Evolutionary conservation across 371 early-diverging fungal genomes (phyloP).

Genomic region (Mucor irregularis): DNA sequence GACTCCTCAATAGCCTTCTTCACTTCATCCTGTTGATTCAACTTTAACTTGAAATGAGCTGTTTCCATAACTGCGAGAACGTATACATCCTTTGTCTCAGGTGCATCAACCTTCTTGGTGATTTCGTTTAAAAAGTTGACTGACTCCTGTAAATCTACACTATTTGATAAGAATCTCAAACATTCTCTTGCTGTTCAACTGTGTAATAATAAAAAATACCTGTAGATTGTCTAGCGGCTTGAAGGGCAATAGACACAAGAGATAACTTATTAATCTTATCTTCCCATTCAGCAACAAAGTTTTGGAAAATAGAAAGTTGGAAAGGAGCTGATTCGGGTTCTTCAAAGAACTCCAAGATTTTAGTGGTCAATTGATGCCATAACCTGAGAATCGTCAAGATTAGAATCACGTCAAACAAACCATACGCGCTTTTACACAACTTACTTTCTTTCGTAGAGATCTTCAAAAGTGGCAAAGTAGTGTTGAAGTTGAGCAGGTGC

Average conservation of each 20-base stretch:
- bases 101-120: constrained; percentile 69
- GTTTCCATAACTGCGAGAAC: constrained; percentile 86
- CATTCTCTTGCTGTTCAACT: background rate
- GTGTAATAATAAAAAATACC: constrained; percentile 46
- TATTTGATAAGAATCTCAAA: background rate
- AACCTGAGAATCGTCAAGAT: constrained; percentile 55
- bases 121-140: constrained; percentile 67
- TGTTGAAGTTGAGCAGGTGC: constrained; percentile 72
- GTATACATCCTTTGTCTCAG: constrained; percentile 77
- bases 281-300: constrained; percentile 93
- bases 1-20: constrained; percentile 84
- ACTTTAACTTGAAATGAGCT: constrained; percentile 77
- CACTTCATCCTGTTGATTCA: constrained; percentile 77
- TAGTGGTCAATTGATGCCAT: constrained; percentile 95
- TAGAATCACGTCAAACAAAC: background rate
- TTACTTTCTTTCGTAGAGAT: constrained; percentile 92
- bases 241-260: constrained; percentile 79
- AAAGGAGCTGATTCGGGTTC: constrained; percentile 77
- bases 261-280: constrained; percentile 91
- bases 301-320: constrained; percentile 80
- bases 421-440: constrained; percentile 17
- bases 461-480: constrained; percentile 81
- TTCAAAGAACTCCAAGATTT: constrained; percentile 74
- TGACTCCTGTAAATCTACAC: constrained; percentile 61
- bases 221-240: constrained; percentile 74